These are phyloP conservation scores for Sporothrix inflata DNA, from an alignment of 2,329 filamentous ascomycete species.

Conservation along the genomic window DNA sequence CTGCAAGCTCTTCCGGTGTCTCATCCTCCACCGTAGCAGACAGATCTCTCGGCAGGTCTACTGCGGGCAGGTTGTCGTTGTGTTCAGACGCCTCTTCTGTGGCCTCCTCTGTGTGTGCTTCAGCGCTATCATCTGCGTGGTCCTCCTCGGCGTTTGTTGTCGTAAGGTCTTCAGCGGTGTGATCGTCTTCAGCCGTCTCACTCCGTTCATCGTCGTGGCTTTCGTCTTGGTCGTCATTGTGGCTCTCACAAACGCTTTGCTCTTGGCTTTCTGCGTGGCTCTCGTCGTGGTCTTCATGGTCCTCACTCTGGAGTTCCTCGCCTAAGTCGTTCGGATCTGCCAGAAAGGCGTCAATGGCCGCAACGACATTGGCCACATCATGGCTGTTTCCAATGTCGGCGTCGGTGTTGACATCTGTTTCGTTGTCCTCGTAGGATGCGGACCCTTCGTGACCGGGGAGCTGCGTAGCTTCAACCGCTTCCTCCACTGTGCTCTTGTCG, in stretches of 20 bases:
- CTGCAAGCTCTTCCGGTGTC: not conserved
- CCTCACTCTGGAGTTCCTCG: not conserved
- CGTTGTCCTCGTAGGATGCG: not conserved
- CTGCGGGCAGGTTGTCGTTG: not conserved
- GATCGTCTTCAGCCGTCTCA: not conserved
- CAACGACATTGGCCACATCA: conserved; percentile 13
- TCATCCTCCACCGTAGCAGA: not conserved
- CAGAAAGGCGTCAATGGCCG: conserved; percentile 26
- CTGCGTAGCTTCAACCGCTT: not conserved
- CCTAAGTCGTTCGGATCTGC: not conserved
- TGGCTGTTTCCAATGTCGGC: not conserved
- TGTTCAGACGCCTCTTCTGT: not conserved
- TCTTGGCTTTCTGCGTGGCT: not conserved
- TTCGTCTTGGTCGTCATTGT: not conserved
- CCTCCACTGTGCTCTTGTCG: not conserved
- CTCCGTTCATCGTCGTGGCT: not conserved
- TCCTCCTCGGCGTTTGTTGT: not conserved
- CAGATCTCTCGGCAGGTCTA: not conserved
- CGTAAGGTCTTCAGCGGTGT: not conserved
- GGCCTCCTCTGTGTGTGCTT: not conserved
- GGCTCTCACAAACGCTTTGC: not conserved
- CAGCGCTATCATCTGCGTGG: not conserved
- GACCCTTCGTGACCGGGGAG: not conserved
- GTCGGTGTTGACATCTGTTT: not conserved
- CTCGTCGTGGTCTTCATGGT: not conserved